Percentiles rank a stretch among this genome's conserved stretches.
These are phyloP conservation scores for Xylariaceae sp. DNA, from an alignment of 2,329 filamentous ascomycete species.

Conservation along the genomic window DNA sequence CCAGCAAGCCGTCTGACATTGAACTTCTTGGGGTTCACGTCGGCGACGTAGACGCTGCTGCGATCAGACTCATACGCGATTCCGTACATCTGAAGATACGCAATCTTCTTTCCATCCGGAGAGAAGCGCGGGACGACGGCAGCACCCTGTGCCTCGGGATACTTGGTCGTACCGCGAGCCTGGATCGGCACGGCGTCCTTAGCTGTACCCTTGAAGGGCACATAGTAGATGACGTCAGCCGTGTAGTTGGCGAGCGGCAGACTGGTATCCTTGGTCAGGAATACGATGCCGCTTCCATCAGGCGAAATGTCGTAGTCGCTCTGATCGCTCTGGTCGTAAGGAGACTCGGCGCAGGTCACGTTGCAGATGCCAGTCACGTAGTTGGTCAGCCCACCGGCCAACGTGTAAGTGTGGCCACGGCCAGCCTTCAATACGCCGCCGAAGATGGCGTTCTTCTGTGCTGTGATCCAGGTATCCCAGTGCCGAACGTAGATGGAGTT, in stretches of 20 bases:
- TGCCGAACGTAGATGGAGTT: conserved; percentile 53
- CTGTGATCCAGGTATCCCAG: conserved; percentile 53
- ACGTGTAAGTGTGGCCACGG: conserved; percentile 22
- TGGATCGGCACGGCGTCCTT: conserved; percentile 32
- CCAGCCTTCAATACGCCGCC: conserved; percentile 44
- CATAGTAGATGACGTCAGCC: conserved; percentile 31
- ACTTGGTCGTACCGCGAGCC: conserved; percentile 26
- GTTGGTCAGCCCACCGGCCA: conserved; percentile 30
- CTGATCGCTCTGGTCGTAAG: conserved; percentile 47
- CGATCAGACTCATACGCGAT: conserved; percentile 50
- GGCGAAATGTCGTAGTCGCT: conserved; percentile 55
- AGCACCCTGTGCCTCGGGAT: conserved; percentile 31
- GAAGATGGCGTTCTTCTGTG: conserved; percentile 54
- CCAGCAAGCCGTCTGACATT: conserved; percentile 29
- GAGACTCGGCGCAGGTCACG: conserved; percentile 36
- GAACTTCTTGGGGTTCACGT: conserved; percentile 45
- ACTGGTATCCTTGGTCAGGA: conserved; percentile 51
- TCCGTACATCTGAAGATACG: conserved; percentile 57
- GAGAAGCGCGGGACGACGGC: conserved; percentile 44
- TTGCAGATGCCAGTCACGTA: conserved; percentile 32
- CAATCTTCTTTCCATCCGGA: conserved; percentile 49
- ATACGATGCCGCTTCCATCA: conserved; percentile 42
- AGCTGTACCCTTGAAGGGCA: conserved; percentile 28
- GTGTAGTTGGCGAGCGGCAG: conserved; percentile 51
- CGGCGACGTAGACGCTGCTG: conserved; percentile 31